Base-by-base conservation (phyloP, 345 rosid genomes). In the Capsella bursapastoris region DNA sequence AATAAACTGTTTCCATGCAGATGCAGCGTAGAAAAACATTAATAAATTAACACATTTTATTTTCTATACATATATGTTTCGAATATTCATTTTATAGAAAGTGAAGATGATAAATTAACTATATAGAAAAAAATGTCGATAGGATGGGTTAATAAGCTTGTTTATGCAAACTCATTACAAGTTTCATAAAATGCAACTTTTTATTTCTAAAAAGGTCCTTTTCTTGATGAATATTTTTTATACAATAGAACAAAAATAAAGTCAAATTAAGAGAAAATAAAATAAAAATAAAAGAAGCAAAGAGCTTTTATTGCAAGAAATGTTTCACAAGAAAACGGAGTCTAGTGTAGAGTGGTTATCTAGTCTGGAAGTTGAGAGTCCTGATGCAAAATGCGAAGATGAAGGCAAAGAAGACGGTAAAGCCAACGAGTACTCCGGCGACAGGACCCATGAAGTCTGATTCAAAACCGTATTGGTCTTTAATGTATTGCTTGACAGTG, bases 351-450 rank as follows among this genome's bases (percentile, higher is more conserved):
- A 13, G 27, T 16, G 5, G 4, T 71, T 57, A 78, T 72, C 81
- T 78, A 51, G 72, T 66, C 85, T 90, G 97, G 89, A 93, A 93
- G 87, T 93, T 89, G 64, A 93, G 86, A 25, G 85, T 81, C 78
- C 60, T 87, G 66, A 86, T 87, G 85, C 97, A 88, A 69, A 83
- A 86, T 27, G 92, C 97, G 70, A 77, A 93, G 78, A 86, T 63
- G 82, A 86, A 82, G n/a, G 93, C 91, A 62, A 92, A 92, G 79
- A 89, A 89, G 59, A 71, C 83, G 1, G 85, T 43, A 62, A 92
- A 90, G 32, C 66, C 84, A 61, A 90, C 84, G 41, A 90, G 78
- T 8, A 89, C 92, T 2, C 32, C 81, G 8, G 97, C 93, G 29
- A 86, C 82, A 34, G 84, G 83, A 15, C 88, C 98, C 90, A 89